Percentiles rank a stretch among this genome's conserved stretches.
These are phyloP conservation scores for Abrus precatorius DNA, from an alignment of 306 rosid genomes.

Conservation along the genomic window DNA sequence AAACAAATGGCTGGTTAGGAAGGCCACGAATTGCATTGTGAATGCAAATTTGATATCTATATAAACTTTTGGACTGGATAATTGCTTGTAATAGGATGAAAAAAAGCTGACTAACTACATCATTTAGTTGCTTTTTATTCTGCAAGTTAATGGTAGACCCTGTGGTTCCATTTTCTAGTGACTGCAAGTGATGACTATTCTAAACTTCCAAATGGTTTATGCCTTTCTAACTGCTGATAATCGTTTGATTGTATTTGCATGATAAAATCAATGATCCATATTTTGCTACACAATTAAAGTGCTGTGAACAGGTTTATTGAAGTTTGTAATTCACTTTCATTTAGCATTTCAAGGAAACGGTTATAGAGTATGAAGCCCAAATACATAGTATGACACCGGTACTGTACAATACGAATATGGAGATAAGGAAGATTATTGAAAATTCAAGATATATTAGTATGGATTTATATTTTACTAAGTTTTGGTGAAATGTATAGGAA, in stretches of 20 bases:
- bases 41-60: not conserved
- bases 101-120: too few relatives aligned
- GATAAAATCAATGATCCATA: too few relatives aligned
- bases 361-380: not conserved
- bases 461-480: too few relatives aligned
- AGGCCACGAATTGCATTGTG: not conserved
- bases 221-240: not conserved
- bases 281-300: conserved; percentile 5
- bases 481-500: too few relatives aligned
- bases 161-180: not conserved
- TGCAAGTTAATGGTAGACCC: not conserved
- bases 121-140: not conserved
- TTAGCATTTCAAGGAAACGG: not conserved
- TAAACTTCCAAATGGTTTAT: too few relatives aligned
- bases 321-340: not conserved
- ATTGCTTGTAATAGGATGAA: too few relatives aligned
- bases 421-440: too few relatives aligned
- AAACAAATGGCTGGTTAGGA: not conserved
- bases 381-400: too few relatives aligned
- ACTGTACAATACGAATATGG: too few relatives aligned
- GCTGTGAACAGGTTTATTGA: not conserved
- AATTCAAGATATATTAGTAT: too few relatives aligned
- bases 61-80: too few relatives aligned
- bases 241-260: not conserved
- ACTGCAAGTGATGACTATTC: too few relatives aligned